Evolutionary conservation across 306 rosid species (phyloP), one percentile per base, ranked within the genome.

Genomic region (Styphnolobium japonicum): DNA sequence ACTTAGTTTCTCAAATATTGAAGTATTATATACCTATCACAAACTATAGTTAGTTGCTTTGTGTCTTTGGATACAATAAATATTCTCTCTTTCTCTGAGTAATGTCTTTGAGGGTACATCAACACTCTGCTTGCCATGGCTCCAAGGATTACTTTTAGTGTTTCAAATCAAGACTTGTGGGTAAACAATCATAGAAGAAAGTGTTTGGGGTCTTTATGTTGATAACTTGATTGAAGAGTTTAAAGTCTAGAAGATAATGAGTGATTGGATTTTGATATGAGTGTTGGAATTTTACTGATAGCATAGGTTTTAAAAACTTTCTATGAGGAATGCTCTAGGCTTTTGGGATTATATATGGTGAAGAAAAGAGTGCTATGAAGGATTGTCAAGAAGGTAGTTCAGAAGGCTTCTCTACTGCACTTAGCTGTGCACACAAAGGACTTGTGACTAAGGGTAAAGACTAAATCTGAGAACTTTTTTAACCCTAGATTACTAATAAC

Each of bases 141-240:
- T 72, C 46, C 27, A 27, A 51, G 49, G 49, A 71, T 16, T 46
- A 64, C 64, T 64, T 34, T 36, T 46, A 39, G 25, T 48, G 27
- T 58, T 40, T 71, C 23, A 61, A 48, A 80, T 71, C 18, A 21
- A 12, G 34, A 61, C 12, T 53, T 21, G 58, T 33, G 46, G 69
- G 39, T 63, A 63, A 23, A 48, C 60, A 25, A 25, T 61, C 16
- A 11, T 49, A 46, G 43, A 29, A 27, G 15, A 63, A 9, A 63
- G 40, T 25, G 66, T 70, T 43, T 43, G 73, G 33, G 58, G 39
- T 62, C 36, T 34, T 40, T 18, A 33, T 79, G 49, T 45, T 43
- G 53, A 58, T 15, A 12, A 66, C 74, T 77, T 39, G 29, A 40
- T 67, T 61, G 46, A 37, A 40, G 65, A 79, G 42, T 77, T 53